phyloP scores from a whole-genome alignment of 2,329 filamentous ascomycete genomes.

The Ophiobolus disseminans region DNA sequence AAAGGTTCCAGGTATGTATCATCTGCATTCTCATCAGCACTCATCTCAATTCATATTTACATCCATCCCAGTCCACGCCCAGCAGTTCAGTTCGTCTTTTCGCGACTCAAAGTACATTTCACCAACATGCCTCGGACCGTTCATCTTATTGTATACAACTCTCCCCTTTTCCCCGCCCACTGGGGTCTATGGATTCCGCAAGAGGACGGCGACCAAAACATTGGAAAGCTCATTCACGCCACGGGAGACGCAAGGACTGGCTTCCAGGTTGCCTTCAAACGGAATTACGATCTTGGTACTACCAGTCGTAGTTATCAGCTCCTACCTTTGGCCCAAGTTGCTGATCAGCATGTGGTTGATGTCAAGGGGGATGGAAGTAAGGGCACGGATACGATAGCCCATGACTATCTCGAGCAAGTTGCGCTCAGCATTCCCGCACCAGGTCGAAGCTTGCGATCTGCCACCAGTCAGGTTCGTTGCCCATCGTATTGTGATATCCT shows the following conservation, averaged over 20 bases:
- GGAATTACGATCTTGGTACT: constrained; percentile 23
- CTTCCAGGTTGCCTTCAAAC: constrained; percentile 24
- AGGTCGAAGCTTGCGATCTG: constrained; percentile 21
- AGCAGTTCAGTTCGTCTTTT: no score
- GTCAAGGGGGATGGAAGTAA: constrained; percentile 8
- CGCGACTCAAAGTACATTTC: no score
- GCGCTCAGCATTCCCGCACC: constrained; percentile 26
- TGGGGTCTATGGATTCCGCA: constrained; percentile 33
- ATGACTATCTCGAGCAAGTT: constrained; percentile 25
- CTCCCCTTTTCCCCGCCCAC: constrained; percentile 33
- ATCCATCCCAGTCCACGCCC: no score
- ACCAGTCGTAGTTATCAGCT: constrained; percentile 12
- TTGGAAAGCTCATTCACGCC: constrained; percentile 32
- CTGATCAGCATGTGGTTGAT: constrained; percentile 18
- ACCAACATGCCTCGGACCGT: constrained; percentile 28
- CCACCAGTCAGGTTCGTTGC: constrained; percentile 9
- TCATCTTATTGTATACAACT: constrained; percentile 27
- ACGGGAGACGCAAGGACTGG: constrained; percentile 24
- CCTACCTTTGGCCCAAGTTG: constrained; percentile 12
- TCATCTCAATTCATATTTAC: no score
- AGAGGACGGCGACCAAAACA: constrained; percentile 2
- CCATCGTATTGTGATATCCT: no score
- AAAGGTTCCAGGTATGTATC: no score
- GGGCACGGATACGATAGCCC: constrained; percentile 7
- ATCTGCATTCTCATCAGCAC: no score